Evolutionary conservation across 495 filamentous ascomycete genomes (phyloP).

Genomic region (Apiosordaria backusii): DNA sequence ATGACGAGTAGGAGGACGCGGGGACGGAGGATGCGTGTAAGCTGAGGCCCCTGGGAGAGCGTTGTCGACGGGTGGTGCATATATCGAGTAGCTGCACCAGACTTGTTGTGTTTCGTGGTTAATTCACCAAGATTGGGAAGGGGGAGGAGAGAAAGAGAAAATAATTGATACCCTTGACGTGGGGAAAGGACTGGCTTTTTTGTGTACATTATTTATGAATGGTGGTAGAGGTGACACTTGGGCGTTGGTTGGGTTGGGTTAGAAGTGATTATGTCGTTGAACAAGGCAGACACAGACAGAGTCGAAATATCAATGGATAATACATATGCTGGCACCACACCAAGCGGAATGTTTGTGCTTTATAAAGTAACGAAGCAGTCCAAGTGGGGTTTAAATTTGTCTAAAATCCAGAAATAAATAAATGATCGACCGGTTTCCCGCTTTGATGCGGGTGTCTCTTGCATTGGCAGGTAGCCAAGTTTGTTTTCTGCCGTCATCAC

Average conservation of each 20-base stretch:
- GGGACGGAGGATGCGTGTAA: neutral
- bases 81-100: too few relatives aligned
- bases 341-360: neutral
- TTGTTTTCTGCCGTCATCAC: neutral
- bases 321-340: too few relatives aligned
- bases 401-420: neutral
- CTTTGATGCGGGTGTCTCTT: neutral
- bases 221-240: neutral
- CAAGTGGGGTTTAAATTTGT: neutral
- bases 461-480: neutral
- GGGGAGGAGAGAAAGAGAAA: neutral
- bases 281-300: neutral
- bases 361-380: neutral
- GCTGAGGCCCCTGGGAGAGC: too few relatives aligned
- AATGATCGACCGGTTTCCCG: neutral
- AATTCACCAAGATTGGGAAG: too few relatives aligned
- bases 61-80: too few relatives aligned
- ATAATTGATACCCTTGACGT: neutral
- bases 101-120: too few relatives aligned
- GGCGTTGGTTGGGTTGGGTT: neutral
- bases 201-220: neutral
- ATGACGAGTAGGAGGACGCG: neutral
- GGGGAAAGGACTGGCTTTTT: neutral
- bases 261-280: neutral
- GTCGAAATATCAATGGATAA: neutral